Base-by-base conservation (phyloP, 106 monocot species). In the Cymbidium sinense region DNA sequence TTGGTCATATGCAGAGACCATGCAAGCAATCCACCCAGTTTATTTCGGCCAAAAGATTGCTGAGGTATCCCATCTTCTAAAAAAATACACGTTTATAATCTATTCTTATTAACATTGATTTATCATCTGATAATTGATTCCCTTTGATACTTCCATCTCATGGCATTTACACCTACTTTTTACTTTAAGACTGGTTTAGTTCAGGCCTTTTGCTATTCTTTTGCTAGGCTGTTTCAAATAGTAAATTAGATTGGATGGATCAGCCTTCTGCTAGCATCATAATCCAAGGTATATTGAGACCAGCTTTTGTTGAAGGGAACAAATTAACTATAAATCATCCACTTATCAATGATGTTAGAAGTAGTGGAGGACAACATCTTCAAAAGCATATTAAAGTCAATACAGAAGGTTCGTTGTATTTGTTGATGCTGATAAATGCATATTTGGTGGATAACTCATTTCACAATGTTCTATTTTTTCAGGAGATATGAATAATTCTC, bases 1-100 rank as follows among this genome's bases (percentile, higher is more conserved):
- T 74, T 96, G 96, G 96, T 69, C 84, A 30, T 85, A 85, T 58
- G 83, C 91, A 67, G 93, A 91, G 54, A 93, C 96, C 61, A 80
- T 96, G 84, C 80, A 86, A 28, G 84, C 87, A 80, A 89, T 88
- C 77, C 91, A 96, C 91, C 96, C 96, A 70, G 83, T 90, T 76
- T 80, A 91, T 74, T 96, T 96, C 86, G 93, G 93, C 6, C 87
- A 76, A 74, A 87, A 84, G 83, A 91, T 96, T 76, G 79, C 83
- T 44, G 89, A 96, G 89, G 96, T 91, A 79, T 37, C 21, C 55
- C 10, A 21, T 36, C 36, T 20, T 67, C 0, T 33, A 3, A 67
- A 67, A 64, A 39, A 4, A 31, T 67, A 30, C 4, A 4, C 1
- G 11, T 67, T 33, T 67, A 67, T 67, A 21, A 33, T 67, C 31